Base-by-base conservation (phyloP, 805 yeast genomes). In the Ogataea pignaliae region DNA sequence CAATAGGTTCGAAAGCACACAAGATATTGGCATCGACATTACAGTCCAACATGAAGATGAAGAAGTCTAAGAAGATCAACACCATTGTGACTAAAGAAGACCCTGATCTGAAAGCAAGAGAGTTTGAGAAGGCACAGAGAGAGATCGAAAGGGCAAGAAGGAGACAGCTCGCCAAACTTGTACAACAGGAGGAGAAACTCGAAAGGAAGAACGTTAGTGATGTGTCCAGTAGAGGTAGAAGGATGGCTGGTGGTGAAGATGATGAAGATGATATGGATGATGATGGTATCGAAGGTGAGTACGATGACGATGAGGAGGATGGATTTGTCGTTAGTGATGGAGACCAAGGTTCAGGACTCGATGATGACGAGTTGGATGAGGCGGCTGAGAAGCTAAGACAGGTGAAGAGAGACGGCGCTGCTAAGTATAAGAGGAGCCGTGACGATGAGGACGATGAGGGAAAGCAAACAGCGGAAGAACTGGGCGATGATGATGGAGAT, bases 1-100 rank as follows among this genome's bases (percentile, higher is more conserved):
- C 97, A 0, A 88, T 95, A n/a, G 75, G 78, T 37, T 88, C 97
- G 2, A 76, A 78, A 41, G 84, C 95, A 3, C 98, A 91, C 63
- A 75, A 78, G 54, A 79, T 81, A 58, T 73, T 93, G 51, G 88
- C 96, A 2, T 76, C 76, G 48, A 87, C 88, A 2, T 79, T 85
- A 35, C 73, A 75, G 47, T 68, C 67, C 39, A 71, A 70, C 42
- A 73, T 75, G 60, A 68, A 63, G 53, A 65, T 50, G 44, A 58
- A 69, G 50, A 76, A 70, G 48, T 68, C 71, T 52, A 76, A 75
- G 53, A 71, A 58, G 45, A 64, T 76, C 53, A 75, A 73, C 53
- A 71, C 80, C 1, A 69, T 77, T 34, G 76, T 80, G 14, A 73
- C 76, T 3, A 67, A 56, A 12, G 72, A 73, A 43, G 95, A 86